These are phyloP conservation scores for Coprinopsis strossmayeri DNA, from an alignment of 768 basidiomycete species.

Conservation along the genomic window DNA sequence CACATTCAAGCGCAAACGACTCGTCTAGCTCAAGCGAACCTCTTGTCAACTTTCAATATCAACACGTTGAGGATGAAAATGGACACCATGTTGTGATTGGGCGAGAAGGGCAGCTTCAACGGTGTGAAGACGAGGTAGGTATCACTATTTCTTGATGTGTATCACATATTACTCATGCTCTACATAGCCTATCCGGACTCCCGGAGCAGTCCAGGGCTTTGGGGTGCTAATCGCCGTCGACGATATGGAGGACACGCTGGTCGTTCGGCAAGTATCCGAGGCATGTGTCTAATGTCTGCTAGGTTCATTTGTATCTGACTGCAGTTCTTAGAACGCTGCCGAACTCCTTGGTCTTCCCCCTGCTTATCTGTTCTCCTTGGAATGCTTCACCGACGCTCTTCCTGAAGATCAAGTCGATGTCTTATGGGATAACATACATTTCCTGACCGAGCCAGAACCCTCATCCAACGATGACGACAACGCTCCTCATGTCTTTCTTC, in stretches of 20 bases:
- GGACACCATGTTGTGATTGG: conserved; percentile 70
- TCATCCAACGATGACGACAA: conserved; percentile 35
- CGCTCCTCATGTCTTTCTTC: conserved; percentile 57
- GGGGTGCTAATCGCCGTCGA: conserved; percentile 74
- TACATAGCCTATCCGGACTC: conserved; percentile 67
- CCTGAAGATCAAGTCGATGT: conserved; percentile 57
- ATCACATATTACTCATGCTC: background rate
- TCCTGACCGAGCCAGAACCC: conserved; percentile 45
- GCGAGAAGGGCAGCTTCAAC: conserved; percentile 54
- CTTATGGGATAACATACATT: conserved; percentile 71
- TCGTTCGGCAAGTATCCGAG: conserved; percentile 77
- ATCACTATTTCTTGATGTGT: background rate
- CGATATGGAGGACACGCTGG: conserved; percentile 47
- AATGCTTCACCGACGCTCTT: conserved; percentile 68
- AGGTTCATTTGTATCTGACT: conserved; percentile 7
- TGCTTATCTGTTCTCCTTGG: conserved; percentile 58
- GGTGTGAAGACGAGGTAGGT: conserved; percentile 71
- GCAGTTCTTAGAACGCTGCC: conserved; percentile 51
- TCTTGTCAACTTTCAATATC: conserved; percentile 55
- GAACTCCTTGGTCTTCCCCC: conserved; percentile 73
- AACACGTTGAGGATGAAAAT: conserved; percentile 54
- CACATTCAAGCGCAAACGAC: conserved; percentile 6
- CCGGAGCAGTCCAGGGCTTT: conserved; percentile 77
- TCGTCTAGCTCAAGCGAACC: conserved; percentile 19
- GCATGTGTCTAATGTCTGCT: conserved; percentile 24